phyloP scores from a whole-genome alignment of 1,284 basidiomycete genomes.

The Salmacisia buchloeana region DNA sequence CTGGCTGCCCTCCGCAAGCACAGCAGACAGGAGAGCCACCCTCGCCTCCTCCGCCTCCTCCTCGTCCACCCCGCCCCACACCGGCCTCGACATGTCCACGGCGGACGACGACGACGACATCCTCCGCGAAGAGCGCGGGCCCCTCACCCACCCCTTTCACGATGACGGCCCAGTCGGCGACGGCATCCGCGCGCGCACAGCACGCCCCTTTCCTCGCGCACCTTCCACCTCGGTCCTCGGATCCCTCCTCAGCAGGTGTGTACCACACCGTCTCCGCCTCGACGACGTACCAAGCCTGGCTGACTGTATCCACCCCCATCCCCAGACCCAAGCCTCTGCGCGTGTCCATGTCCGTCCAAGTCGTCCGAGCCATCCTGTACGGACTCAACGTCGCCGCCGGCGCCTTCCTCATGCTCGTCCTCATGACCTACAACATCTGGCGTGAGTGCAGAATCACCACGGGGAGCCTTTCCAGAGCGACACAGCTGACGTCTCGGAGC shows the following conservation, averaged over 20 bases:
- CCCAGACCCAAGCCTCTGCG: neutral
- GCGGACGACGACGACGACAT: neutral
- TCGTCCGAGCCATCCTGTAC: constrained; percentile 5
- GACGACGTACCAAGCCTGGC: neutral
- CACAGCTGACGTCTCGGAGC: too few relatives aligned
- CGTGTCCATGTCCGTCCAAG: neutral
- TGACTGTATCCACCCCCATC: neutral
- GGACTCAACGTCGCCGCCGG: constrained; percentile 9
- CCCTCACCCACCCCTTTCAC: too few relatives aligned
- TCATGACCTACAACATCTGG: constrained; percentile 16
- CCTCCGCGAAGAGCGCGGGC: too few relatives aligned
- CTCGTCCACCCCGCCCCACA: neutral
- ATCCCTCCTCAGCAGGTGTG: neutral
- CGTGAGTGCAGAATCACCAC: too few relatives aligned
- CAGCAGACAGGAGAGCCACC: neutral
- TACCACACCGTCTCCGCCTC: neutral
- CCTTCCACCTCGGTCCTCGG: neutral
- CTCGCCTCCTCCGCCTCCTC: neutral
- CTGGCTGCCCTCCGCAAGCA: neutral
- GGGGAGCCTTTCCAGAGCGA: too few relatives aligned
- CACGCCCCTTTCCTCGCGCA: too few relatives aligned
- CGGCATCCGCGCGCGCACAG: too few relatives aligned
- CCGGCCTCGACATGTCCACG: neutral
- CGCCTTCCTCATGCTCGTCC: constrained; percentile 16
- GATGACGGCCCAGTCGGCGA: neutral